Evolutionary conservation across 306 rosid genomes (phyloP), one percentile per base, ranked within the genome.

Genomic region (Quercus agrifolia): DNA sequence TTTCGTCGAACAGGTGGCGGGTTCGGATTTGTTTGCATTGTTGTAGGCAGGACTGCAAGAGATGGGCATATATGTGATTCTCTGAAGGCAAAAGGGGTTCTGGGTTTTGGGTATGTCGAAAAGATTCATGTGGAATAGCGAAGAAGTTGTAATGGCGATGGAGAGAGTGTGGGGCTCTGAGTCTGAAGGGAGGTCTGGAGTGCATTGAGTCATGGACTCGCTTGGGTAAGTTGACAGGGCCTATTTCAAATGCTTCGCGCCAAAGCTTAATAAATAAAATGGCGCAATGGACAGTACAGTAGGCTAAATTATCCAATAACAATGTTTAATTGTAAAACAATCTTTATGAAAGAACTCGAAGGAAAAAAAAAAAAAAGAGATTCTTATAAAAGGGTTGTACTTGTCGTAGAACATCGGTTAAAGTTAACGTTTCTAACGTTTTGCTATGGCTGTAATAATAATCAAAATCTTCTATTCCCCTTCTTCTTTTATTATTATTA

Each of bases 1-100:
- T 81, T 83, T 83, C 84, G 44, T 84, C 87, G 49, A 79, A 84
- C 87, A 71, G 76, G 63, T 81, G 70, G 75, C 66, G 90, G 73
- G 69, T 38, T 46, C 76, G 75, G 77, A 83, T n/a, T 56, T 56
- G 58, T 78, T 71, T 72, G 90, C 90, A 86, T 35, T 84, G 85
- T n/a, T 61, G 87, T 46, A 74, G 51, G 74, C 88, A 87, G 7
- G 58, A 38, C 35, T 3, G 81, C n/a, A 75, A 70, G 35, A 89
- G 82, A 61, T 70, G 52, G 44, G 13, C 5, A 76, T 74, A 27
- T 10, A 59, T 2, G 10, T 74, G 19, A 64, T 52, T 38, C 51
- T 82, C 54, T 30, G 78, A 25, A n/a, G 61, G 52, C 8, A 75
- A 33, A 68, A 49, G 20, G 5, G 52, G 4, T 23, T 71, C 76